phyloP scores from a whole-genome alignment of 2,329 filamentous ascomycete species.

The Leptosphaerulina australis region DNA sequence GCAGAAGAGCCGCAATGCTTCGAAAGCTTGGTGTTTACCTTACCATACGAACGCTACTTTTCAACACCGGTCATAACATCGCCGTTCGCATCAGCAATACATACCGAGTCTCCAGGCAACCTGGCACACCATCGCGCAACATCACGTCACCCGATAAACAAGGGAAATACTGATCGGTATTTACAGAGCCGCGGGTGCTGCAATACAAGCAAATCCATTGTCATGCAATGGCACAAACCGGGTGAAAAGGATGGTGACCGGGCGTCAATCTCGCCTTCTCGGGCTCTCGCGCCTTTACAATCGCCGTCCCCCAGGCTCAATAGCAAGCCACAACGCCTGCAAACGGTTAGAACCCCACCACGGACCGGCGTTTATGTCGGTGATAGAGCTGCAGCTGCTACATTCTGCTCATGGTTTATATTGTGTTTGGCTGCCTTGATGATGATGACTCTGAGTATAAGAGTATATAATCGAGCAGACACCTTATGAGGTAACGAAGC shows the following conservation, averaged over 20 bases:
- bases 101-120: neutral
- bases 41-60: neutral
- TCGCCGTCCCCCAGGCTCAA: slow-evolving; percentile 21
- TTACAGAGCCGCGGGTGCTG: neutral
- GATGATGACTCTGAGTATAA: neutral
- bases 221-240: neutral
- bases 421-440: neutral
- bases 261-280: neutral
- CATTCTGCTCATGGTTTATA: neutral
- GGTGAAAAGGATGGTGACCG: neutral
- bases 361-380: slow-evolving; percentile 17
- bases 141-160: neutral
- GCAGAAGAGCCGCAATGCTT: slow-evolving; percentile 1
- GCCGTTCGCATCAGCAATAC: too few species aligned
- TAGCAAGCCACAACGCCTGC: slow-evolving; percentile 1
- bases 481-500: neutral
- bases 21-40: neutral
- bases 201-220: neutral
- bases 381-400: neutral
- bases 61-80: slow-evolving; percentile 2
- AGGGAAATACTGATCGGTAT: neutral
- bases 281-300: slow-evolving; percentile 21
- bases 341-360: neutral
- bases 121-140: neutral
- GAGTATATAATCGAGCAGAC: slow-evolving; percentile 2